Base-by-base conservation (phyloP, 768 basidiomycete genomes). In the Termitomyces sp. region DNA sequence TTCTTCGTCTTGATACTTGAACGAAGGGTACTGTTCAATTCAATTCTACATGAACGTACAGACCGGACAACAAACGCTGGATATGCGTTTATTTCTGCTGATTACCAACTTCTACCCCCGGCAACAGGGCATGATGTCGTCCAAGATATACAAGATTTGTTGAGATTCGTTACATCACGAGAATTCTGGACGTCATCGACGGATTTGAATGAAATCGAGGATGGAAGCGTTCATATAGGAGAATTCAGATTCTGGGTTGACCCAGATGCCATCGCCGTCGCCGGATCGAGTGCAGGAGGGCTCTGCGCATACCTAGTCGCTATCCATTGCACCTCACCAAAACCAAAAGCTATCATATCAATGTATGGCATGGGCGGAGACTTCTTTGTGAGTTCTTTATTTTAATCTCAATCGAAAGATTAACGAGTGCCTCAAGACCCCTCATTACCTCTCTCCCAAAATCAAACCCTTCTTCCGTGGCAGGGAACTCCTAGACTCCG, bases 311-410 rank as follows among this genome's bases (percentile, higher is more conserved):
- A 84, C 60, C 73, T 87, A 11, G 80, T 83, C 16, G 83, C 78
- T 10, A 69, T 77, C 33, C 77, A 86, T 60, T 80, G 75, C 5
- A 48, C 36, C 15, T 55, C 61, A 0, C 85, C 84, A 0, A 79
- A 73, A 52, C 84, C 84, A 0, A 79, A 71, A 53, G 84, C 77
- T 0, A 52, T 86, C 2, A 58, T 87, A 0, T 81, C 79, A 0
- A 57, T 88, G 60, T 88, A 86, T 65, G 84, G 79, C 0, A 77
- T 82, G 75, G 84, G 84, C n/a, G 86, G 85, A 0, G 67, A 86
- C 53, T 74, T 83, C 53, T 62, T 86, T 33, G 78, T 78, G 43
- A 44, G 74, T 65, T 12, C 43, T 7, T 27, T 7, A n/a, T 18
- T 44, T 18, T 41, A 10, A 25, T 15, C 29, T 20, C 9, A 51